phyloP scores from a whole-genome alignment of 75 land plant genomes.

The Pinus tabuliformis region DNA sequence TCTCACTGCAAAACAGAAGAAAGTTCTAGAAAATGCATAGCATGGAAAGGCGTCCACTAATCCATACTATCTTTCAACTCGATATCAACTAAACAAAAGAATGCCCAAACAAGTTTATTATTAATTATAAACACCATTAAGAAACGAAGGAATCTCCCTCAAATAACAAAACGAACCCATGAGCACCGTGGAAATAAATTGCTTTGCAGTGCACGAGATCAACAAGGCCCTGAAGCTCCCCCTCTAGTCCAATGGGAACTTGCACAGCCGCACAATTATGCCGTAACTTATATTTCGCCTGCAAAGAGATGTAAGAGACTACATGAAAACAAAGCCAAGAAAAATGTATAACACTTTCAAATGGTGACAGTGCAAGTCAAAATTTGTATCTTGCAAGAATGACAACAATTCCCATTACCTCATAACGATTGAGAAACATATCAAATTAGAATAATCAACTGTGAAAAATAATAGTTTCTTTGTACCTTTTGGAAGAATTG shows the following conservation, averaged over 20 bases:
- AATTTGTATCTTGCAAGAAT: no score
- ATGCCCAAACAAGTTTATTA: neutral
- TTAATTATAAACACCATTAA: neutral
- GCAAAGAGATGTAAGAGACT: constrained; percentile 7
- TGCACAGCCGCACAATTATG: constrained; percentile 98
- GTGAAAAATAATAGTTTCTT: no score
- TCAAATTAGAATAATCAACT: no score
- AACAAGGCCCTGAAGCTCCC: constrained; percentile 84
- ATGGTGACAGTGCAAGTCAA: no score
- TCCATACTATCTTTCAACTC: neutral
- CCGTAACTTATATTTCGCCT: constrained; percentile 90
- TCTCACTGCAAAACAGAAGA: constrained; percentile 54
- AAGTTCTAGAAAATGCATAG: neutral
- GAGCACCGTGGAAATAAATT: constrained; percentile 80
- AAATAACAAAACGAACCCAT: constrained; percentile 64
- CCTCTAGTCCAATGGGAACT: constrained; percentile 93
- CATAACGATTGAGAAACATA: no score
- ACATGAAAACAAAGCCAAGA: neutral
- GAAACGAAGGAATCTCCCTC: neutral
- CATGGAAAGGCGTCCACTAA: neutral
- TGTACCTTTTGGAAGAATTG: no score
- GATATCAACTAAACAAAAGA: neutral
- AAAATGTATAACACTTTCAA: no score
- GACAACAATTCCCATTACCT: no score
- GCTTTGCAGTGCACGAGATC: constrained; percentile 92